Conservation (phyloP, 192 early-diverging fungal genomes). For the Thamnidium elegans region DNA sequence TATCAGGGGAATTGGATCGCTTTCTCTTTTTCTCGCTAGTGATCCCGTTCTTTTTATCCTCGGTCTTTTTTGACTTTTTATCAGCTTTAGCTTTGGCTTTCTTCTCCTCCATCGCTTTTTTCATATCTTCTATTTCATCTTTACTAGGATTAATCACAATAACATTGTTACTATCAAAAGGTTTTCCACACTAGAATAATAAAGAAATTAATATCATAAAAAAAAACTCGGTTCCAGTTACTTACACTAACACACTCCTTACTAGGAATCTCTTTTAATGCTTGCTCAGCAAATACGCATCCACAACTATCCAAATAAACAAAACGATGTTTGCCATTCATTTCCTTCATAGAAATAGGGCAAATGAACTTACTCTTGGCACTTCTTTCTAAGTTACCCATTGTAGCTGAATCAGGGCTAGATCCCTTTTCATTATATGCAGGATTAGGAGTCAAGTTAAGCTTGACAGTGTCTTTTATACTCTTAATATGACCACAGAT, state of each 20-base stretch:
- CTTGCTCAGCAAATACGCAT: constrained; percentile 75
- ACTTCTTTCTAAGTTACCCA: constrained; percentile 53
- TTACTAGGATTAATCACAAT: constrained; percentile 67
- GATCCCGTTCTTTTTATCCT: constrained; percentile 32
- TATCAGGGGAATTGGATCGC: constrained; percentile 14
- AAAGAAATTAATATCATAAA: no score
- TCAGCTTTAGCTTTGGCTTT: constrained; percentile 48
- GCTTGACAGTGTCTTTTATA: constrained; percentile 69
- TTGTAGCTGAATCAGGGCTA: constrained; percentile 35
- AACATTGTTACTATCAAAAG: constrained; percentile 55
- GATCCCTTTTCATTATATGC: constrained; percentile 42
- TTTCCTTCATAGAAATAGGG: constrained; percentile 79
- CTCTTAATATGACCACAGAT: constrained; percentile 70
- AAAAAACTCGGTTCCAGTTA: background rate
- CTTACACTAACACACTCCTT: constrained; percentile 60
- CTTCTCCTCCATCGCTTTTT: constrained; percentile 49
- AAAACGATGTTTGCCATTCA: constrained; percentile 78
- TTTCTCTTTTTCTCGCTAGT: constrained; percentile 39
- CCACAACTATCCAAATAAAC: constrained; percentile 69
- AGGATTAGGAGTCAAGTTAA: constrained; percentile 69
- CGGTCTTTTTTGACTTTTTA: constrained; percentile 42
- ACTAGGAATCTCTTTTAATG: constrained; percentile 67
- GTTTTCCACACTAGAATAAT: constrained; percentile 56
- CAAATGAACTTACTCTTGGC: constrained; percentile 62
- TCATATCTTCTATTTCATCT: constrained; percentile 62